Evolutionary conservation across 768 basidiomycete genomes (phyloP).

Genomic region (Dacryopinax primogenitus): DNA sequence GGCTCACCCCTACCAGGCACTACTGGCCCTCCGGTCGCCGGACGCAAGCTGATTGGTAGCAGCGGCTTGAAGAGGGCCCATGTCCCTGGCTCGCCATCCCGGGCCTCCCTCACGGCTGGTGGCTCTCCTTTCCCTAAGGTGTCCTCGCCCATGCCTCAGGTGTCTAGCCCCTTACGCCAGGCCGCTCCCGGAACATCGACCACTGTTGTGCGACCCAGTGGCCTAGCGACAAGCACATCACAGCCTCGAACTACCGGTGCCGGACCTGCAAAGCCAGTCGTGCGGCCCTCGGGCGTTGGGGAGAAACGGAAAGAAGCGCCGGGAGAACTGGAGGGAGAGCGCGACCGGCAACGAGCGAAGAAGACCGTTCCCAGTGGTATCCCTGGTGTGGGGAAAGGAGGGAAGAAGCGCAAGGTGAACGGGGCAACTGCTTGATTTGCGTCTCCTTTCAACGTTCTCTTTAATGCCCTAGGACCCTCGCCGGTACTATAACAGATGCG

Average conservation of each 20-base stretch:
- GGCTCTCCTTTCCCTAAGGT: constrained; percentile 1
- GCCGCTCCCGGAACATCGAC: background rate
- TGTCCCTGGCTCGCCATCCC: background rate
- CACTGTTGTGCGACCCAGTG: background rate
- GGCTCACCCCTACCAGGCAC: background rate
- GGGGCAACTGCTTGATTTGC: background rate
- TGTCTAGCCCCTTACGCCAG: background rate
- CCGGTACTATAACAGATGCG: background rate
- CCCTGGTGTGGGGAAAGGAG: background rate
- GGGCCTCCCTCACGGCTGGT: background rate
- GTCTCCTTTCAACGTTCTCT: background rate
- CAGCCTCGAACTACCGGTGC: background rate
- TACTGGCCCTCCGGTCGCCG: background rate
- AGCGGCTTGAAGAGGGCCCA: background rate
- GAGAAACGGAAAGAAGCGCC: constrained; percentile 1
- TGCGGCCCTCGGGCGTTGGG: background rate
- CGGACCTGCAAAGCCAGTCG: background rate
- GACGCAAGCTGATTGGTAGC: background rate
- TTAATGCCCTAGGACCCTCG: background rate
- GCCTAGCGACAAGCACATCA: background rate
- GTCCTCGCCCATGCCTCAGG: background rate
- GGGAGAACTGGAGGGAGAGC: background rate
- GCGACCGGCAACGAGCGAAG: background rate
- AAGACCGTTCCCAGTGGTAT: background rate
- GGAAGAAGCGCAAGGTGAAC: constrained; percentile 6